phyloP scores from a whole-genome alignment of 495 filamentous ascomycete species.

The Penicillium riverlandense region DNA sequence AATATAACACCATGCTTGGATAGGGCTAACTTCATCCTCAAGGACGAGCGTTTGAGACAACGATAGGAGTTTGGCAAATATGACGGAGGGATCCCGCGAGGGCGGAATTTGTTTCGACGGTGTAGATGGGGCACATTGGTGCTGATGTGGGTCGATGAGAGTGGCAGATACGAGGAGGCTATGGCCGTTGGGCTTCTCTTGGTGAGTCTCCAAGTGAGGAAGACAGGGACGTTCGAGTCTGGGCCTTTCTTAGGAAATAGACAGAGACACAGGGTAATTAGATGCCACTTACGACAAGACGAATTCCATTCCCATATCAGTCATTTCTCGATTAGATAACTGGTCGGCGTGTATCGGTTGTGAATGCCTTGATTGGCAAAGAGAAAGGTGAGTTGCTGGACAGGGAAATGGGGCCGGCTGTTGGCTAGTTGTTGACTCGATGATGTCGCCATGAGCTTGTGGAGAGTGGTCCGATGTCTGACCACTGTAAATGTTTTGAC shows the following conservation, averaged over 20 bases:
- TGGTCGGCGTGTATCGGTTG: no score
- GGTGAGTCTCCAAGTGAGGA: slow-evolving; percentile 1
- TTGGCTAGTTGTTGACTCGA: no score
- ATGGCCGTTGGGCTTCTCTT: slow-evolving; percentile 1
- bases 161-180: neutral
- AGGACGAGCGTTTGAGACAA: slow-evolving; percentile 20
- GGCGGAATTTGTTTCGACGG: neutral
- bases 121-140: neutral
- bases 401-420: no score
- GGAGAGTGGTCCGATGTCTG: no score
- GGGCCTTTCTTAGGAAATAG: neutral
- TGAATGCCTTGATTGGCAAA: no score
- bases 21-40: slow-evolving; percentile 24
- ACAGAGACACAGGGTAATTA: no score
- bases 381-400: no score
- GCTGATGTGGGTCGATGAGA: neutral
- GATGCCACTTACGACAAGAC: neutral
- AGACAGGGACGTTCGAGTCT: slow-evolving; percentile 2
- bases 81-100: slow-evolving; percentile 3
- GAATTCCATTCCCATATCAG: slow-evolving; percentile 1
- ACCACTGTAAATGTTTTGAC: no score
- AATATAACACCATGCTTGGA: slow-evolving; percentile 29
- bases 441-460: no score
- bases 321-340: slow-evolving; percentile 2
- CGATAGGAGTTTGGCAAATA: slow-evolving; percentile 18